Base-by-base conservation (phyloP, 2,329 filamentous ascomycete species). In the Neonectria ditissima region DNA sequence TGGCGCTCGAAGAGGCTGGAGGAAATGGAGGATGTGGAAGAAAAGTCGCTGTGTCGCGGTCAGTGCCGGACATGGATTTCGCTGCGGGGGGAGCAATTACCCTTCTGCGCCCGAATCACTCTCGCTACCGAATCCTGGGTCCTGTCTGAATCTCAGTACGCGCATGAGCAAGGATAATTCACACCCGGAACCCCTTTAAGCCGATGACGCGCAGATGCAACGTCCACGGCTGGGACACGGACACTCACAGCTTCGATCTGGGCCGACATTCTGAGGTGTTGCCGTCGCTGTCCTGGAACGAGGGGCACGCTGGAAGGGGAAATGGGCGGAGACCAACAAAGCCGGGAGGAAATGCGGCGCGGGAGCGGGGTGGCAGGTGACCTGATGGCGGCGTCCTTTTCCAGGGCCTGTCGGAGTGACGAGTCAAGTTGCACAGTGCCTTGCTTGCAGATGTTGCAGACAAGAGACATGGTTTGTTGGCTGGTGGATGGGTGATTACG, bases 1-100 rank as follows among this genome's bases (percentile, higher is more conserved):
- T 50, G 56, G n/a, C 55, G 47, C 37, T 72, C 70, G 9, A 72
- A 72, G 5, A 72, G 69, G 13, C 70, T 72, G 0, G 70, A 73
- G 0, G 70, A 65, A 3, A 72, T 71, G 8, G 70, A 73, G 0
- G 70, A 59, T 1, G 70, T 73, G 0, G 62, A 66, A 5, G 69
- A 68, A 2, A 22, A 34, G 13, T 67, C 66, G 2, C 69, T 72
- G 4, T 2, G 1, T 4, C n/a, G n/a, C 8, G 11, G 37, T 41
- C 7, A 41, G 37, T 41, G n/a, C 16, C n/a, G 11, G 37, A 2
- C 37, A 18, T 20, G 37, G 1, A 20, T 9, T 7, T 3, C 5
- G 16, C 14, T 37, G 16, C 5, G 14, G 6, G 37, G n/a, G 4
- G 5, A 10, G 16, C 3, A 20, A 18, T 41, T n/a, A 20, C 37